Evolutionary conservation across 139 green algal species (phyloP).

Genomic region (Chlorella sp.): DNA sequence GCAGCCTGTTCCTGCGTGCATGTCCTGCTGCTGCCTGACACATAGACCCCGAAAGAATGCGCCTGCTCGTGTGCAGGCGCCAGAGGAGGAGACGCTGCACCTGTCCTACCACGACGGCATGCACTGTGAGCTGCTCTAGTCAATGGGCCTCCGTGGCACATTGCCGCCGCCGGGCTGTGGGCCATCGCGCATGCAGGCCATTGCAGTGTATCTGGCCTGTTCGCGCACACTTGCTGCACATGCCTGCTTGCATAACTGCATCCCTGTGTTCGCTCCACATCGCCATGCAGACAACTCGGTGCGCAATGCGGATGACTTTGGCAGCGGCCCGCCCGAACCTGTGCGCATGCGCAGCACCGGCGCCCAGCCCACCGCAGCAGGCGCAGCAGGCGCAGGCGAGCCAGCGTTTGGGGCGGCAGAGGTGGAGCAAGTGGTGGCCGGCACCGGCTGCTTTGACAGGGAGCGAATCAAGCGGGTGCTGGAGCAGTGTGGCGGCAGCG

Average conservation of each 20-base stretch:
- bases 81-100: conserved; percentile 42
- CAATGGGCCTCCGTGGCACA: too few species aligned
- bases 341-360: conserved; percentile 8
- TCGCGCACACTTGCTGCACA: neutral
- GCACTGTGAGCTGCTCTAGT: neutral
- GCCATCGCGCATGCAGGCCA: too few species aligned
- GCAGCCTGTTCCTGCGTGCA: neutral
- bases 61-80: conserved; percentile 21
- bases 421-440: conserved; percentile 31
- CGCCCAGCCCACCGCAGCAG: neutral
- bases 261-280: neutral
- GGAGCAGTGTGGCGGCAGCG: conserved; percentile 35
- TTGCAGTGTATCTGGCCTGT: neutral
- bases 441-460: conserved; percentile 45
- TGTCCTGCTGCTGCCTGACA: neutral
- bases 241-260: neutral
- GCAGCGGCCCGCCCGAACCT: conserved; percentile 30
- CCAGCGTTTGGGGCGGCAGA: conserved; percentile 22
- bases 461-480: conserved; percentile 36
- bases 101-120: conserved; percentile 71
- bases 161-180: too few species aligned
- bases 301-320: conserved; percentile 47
- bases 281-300: conserved; percentile 70
- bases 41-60: too few species aligned
- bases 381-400: neutral